Conservation (phyloP, 2,329 filamentous ascomycete species). For the Alternaria longipes region DNA sequence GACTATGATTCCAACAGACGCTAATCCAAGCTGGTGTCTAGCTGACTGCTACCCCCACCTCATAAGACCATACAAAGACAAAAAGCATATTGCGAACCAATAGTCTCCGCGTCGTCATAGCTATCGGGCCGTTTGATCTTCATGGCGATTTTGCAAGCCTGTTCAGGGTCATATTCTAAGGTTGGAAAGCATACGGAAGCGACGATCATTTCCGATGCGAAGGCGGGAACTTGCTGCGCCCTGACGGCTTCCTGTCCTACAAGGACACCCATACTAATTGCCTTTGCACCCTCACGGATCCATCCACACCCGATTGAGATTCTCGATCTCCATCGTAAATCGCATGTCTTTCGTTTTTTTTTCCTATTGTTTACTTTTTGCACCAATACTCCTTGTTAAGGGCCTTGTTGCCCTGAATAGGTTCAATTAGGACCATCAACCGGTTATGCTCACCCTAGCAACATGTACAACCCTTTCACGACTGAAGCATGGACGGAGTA, state of each 20-base stretch:
- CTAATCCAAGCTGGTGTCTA: not conserved
- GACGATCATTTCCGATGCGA: not conserved
- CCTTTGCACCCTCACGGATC: not conserved
- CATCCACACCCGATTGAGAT: not conserved
- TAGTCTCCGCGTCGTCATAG: not conserved
- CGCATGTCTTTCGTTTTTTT: not conserved
- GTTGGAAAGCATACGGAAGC: not conserved
- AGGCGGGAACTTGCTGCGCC: not conserved
- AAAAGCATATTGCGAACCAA: constrained; percentile 3
- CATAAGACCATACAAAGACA: not conserved
- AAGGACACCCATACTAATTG: not conserved
- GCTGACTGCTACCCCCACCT: not conserved
- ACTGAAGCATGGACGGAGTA: constrained; percentile 22
- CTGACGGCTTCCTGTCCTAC: not conserved
- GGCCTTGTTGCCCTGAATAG: not conserved
- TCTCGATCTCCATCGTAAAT: not conserved
- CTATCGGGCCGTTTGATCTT: not conserved
- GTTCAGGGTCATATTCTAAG: not conserved
- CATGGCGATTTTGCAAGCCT: not conserved
- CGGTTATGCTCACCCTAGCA: not conserved
- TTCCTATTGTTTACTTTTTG: not conserved
- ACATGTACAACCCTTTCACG: constrained; percentile 16
- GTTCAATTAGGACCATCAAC: not conserved
- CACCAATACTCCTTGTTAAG: not conserved
- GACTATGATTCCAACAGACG: not conserved